These are phyloP conservation scores for Microbotryum violaceum DNA, from an alignment of 1,284 basidiomycete genomes.

Conservation along the genomic window DNA sequence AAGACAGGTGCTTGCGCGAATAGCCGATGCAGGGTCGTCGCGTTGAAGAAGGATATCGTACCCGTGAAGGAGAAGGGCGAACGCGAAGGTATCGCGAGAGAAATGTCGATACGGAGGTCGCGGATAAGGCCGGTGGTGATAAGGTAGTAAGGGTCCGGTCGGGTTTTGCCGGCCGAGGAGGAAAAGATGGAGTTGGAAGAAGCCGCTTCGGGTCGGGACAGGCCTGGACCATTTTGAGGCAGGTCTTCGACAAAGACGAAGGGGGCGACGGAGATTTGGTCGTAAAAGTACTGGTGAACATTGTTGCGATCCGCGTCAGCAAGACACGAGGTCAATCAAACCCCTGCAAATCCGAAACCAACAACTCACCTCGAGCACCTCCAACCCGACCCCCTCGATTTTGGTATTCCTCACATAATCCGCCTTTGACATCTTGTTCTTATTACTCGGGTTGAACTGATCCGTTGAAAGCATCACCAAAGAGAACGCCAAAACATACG, in stretches of 20 bases:
- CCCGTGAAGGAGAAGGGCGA: conserved; percentile 68
- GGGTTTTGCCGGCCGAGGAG: conserved; percentile 48
- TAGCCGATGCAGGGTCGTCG: conserved; percentile 52
- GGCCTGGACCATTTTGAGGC: conserved; percentile 23
- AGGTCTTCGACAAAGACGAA: conserved; percentile 95
- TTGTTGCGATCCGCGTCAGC: not conserved
- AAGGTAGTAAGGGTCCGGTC: conserved; percentile 73
- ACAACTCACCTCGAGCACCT: conserved; percentile 69
- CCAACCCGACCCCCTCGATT: conserved; percentile 72
- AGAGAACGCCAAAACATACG: conserved; percentile 94
- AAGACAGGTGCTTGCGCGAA: conserved; percentile 64
- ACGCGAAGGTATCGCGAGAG: conserved; percentile 51
- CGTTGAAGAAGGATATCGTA: conserved; percentile 54
- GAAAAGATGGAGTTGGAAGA: conserved; percentile 30
- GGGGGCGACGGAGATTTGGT: conserved; percentile 89
- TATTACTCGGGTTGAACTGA: conserved; percentile 95
- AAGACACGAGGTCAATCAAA: conserved; percentile 3
- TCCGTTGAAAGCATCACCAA: conserved; percentile 97
- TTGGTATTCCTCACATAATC: conserved; percentile 88
- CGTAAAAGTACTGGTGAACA: conserved; percentile 72
- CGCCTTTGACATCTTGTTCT: conserved; percentile 90
- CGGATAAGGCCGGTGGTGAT: conserved; percentile 68
- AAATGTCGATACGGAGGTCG: conserved; percentile 68
- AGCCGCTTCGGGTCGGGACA: conserved; percentile 40
- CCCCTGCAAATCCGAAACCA: conserved; percentile 15